These are phyloP conservation scores for Toxicodendron radicans DNA, from an alignment of 345 rosid genomes.

Conservation along the genomic window DNA sequence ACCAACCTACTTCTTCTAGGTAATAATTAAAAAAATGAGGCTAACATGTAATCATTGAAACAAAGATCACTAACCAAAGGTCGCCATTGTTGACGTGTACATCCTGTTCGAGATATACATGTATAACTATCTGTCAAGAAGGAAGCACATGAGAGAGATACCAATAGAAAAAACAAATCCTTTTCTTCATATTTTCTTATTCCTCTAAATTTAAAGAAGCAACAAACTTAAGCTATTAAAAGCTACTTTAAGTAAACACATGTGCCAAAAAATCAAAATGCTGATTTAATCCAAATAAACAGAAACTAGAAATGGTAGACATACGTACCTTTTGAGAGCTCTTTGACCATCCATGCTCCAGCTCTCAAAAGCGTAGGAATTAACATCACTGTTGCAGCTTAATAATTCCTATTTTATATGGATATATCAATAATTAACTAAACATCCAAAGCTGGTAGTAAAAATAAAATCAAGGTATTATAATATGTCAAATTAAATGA, in stretches of 20 bases:
- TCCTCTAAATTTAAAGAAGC: neutral
- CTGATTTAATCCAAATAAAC: neutral
- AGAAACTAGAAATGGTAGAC: neutral
- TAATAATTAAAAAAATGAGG: neutral
- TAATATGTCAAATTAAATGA: no score
- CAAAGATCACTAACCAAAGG: conserved; percentile 45
- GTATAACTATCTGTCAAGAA: conserved; percentile 40
- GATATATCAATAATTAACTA: neutral
- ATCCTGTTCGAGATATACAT: conserved; percentile 24
- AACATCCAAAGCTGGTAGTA: neutral
- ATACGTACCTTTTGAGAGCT: conserved; percentile 50
- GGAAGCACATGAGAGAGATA: neutral
- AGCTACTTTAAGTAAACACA: neutral
- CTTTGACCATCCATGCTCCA: conserved; percentile 40
- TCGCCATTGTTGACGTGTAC: conserved; percentile 27
- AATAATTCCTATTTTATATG: conserved; percentile 4
- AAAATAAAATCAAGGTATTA: neutral
- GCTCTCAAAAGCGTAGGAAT: conserved; percentile 42
- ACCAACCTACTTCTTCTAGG: neutral
- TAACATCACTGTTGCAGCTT: conserved; percentile 37
- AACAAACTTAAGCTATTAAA: neutral
- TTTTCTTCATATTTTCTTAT: neutral
- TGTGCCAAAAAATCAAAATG: neutral
- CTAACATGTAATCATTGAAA: neutral
- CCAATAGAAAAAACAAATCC: neutral